A percentile compares a stretch with the other conserved stretches of the same genome.
phyloP scores from a whole-genome alignment of 148 eudicot species.

The Arctostaphylos glauca region DNA sequence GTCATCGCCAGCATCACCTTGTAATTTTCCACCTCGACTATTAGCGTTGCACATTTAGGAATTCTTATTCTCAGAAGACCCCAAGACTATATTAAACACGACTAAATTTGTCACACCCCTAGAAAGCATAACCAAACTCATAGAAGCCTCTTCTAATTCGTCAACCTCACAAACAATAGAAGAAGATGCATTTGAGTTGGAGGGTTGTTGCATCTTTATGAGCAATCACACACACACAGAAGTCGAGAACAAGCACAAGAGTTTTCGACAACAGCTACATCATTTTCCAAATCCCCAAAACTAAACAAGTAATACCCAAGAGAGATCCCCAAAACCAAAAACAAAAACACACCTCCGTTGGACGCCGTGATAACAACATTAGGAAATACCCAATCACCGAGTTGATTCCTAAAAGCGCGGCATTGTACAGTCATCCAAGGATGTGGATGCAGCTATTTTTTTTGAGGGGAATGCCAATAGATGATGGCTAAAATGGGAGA shows the following conservation, averaged over 20 bases:
- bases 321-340: conserved; percentile 33
- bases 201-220: too few species aligned
- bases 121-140: too few species aligned
- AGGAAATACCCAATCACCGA: conserved; percentile 44
- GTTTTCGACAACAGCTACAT: conserved; percentile 19
- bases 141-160: too few species aligned
- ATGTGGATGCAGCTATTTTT: not conserved
- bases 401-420: conserved; percentile 39
- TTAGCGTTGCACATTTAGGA: too few species aligned
- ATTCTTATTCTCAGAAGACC: too few species aligned
- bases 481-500: not conserved
- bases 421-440: conserved; percentile 28
- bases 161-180: too few species aligned
- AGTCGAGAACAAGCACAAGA: conserved; percentile 50
- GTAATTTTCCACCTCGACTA: too few species aligned
- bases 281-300: conserved; percentile 22
- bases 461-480: conserved; percentile 23
- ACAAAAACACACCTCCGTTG: conserved; percentile 43
- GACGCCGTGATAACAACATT: conserved; percentile 54
- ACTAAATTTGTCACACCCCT: too few species aligned
- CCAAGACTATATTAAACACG: too few species aligned
- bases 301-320: conserved; percentile 46
- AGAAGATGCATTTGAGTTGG: too few species aligned
- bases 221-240: not conserved
- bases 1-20: too few species aligned